phyloP scores from a whole-genome alignment of 176 grass and related monocot genomes.

The Miscanthus lutarioriparius region DNA sequence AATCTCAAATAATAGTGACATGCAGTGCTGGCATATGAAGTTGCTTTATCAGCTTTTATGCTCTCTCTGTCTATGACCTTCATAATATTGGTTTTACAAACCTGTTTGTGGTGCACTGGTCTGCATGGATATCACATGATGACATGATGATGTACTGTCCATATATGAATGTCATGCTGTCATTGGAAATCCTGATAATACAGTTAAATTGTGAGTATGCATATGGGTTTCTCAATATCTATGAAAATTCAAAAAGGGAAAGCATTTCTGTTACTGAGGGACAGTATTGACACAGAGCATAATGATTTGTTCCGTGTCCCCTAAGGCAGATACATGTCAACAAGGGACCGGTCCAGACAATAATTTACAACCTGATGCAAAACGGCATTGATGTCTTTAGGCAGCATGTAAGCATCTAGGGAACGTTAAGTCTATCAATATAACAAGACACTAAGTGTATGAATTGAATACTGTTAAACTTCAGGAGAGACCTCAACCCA shows the following conservation, averaged over 20 bases:
- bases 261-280: background rate
- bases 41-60: background rate
- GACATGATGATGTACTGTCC: background rate
- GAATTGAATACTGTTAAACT: background rate
- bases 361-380: background rate
- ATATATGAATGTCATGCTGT: slow-evolving; percentile 1
- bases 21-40: background rate
- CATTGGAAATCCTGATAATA: slow-evolving; percentile 13
- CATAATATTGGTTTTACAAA: background rate
- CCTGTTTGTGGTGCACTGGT: background rate
- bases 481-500: background rate
- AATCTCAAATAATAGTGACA: background rate
- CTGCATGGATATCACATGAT: background rate
- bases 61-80: background rate
- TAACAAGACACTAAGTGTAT: too few relatives aligned
- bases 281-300: background rate
- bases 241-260: slow-evolving; percentile 19
- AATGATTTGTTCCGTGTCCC: background rate
- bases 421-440: background rate
- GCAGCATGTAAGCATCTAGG: background rate
- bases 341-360: background rate
- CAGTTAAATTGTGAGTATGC: background rate
- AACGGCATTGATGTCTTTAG: background rate
- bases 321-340: background rate
- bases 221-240: background rate